Percentiles rank a stretch among this genome's conserved stretches.
Evolutionary conservation across 306 rosid species (phyloP).

Genomic region (Prunus kanzakura): DNA sequence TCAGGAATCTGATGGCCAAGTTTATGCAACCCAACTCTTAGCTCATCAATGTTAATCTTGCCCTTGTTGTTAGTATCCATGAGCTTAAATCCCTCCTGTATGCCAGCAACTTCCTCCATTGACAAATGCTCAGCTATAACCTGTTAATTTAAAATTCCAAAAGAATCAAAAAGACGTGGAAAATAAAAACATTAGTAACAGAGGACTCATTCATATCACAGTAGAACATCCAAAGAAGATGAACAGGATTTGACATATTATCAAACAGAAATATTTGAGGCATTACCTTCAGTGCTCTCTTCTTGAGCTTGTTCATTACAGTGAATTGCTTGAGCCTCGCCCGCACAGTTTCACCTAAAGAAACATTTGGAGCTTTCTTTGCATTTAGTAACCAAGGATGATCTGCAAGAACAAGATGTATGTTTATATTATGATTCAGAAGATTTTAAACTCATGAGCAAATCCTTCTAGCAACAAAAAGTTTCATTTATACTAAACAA

Average conservation of each 20-base stretch:
- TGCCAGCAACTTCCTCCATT: constrained; percentile 84
- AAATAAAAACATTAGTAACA: not conserved
- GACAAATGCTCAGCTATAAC: constrained; percentile 95
- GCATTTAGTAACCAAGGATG: constrained; percentile 94
- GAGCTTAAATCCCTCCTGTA: constrained; percentile 71
- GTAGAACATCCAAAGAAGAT: constrained; percentile 2
- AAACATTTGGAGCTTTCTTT: constrained; percentile 90
- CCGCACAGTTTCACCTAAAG: constrained; percentile 87
- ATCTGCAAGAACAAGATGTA: constrained; percentile 44
- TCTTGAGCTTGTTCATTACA: constrained; percentile 98
- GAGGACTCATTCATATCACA: constrained; percentile 10
- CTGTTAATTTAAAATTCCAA: constrained; percentile 42
- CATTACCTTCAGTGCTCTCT: constrained; percentile 88
- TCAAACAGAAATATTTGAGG: constrained; percentile 13
- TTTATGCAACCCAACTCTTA: constrained; percentile 73
- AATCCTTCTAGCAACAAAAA: not conserved
- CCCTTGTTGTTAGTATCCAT: constrained; percentile 80
- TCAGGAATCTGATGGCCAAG: constrained; percentile 82
- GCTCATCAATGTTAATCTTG: constrained; percentile 75
- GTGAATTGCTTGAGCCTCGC: constrained; percentile 96
- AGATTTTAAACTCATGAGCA: not conserved
- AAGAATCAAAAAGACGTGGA: not conserved
- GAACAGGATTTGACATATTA: constrained; percentile 8
- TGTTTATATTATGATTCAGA: constrained; percentile 8
- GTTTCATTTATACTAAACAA: not conserved